Evolutionary conservation across 164 flowering plant genomes (phyloP).

Genomic region (Magnolia changhungtana): DNA sequence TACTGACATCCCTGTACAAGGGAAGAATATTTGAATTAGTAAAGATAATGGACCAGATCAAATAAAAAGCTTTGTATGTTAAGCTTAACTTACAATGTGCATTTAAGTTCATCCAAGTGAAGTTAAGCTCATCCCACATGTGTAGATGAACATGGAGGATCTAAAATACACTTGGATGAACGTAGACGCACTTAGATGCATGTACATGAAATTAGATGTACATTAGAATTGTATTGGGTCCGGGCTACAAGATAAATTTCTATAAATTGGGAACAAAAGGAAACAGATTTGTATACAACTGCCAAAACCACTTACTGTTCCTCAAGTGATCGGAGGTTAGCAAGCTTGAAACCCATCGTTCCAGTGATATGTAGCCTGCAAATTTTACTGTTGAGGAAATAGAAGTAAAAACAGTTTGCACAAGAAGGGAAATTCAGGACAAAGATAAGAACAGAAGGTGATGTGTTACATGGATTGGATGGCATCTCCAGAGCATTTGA

Average conservation of each 20-base stretch:
- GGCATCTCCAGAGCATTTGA: constrained; percentile 61
- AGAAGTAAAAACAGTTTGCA: background rate
- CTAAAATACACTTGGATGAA: background rate
- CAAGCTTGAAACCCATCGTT: constrained; percentile 46
- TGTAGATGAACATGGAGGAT: background rate
- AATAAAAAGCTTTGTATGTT: too few relatives aligned
- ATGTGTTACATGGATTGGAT: constrained; percentile 50
- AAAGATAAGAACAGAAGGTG: background rate
- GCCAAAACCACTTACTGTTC: constrained; percentile 47
- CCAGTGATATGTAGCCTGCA: constrained; percentile 54
- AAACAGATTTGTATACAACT: background rate
- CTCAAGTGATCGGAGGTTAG: constrained; percentile 48
- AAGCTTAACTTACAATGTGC: too few relatives aligned
- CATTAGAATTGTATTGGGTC: too few relatives aligned
- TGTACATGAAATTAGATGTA: background rate
- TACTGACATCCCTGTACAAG: constrained; percentile 60
- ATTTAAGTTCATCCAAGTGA: too few relatives aligned
- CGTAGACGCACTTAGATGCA: background rate
- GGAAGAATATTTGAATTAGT: too few relatives aligned
- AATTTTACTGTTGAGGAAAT: constrained; percentile 41
- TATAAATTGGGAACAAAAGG: background rate
- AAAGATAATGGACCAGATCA: too few relatives aligned
- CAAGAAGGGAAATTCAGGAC: background rate
- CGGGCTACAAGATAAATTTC: too few relatives aligned
- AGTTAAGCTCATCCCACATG: too few relatives aligned